Evolutionary conservation across 2,329 filamentous ascomycete species (phyloP).

Genomic region (Colletotrichum falcatum): DNA sequence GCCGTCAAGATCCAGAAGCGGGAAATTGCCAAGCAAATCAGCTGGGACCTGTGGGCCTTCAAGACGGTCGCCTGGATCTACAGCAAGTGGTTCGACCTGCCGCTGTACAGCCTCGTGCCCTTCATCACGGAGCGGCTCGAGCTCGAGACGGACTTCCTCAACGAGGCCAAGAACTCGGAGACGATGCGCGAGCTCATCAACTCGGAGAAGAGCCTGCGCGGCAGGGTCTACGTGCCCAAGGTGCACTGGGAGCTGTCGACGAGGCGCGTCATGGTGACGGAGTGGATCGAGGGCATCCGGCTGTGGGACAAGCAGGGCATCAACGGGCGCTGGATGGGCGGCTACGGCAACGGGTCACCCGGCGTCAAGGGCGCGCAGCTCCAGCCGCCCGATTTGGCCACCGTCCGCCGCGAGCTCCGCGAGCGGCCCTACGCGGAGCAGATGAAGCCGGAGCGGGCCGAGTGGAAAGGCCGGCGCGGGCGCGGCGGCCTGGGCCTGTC

Average conservation of each 20-base stretch:
- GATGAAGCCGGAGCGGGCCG: slow-evolving; percentile 83
- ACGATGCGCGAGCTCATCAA: slow-evolving; percentile 83
- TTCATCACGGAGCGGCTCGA: slow-evolving; percentile 93
- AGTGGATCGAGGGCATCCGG: slow-evolving; percentile 96
- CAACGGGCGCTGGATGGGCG: slow-evolving; percentile 81
- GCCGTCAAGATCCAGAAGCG: slow-evolving; percentile 97
- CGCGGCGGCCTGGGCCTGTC: slow-evolving; percentile 87
- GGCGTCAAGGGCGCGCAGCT: slow-evolving; percentile 79
- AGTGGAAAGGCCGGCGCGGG: slow-evolving; percentile 79
- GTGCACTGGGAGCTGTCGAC: slow-evolving; percentile 87
- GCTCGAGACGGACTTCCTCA: slow-evolving; percentile 93
- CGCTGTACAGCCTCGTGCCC: slow-evolving; percentile 88
- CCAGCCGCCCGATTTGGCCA: slow-evolving; percentile 59
- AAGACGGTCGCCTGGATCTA: slow-evolving; percentile 88
- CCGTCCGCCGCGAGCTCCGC: slow-evolving; percentile 58
- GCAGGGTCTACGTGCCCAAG: slow-evolving; percentile 87
- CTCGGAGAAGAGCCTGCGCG: slow-evolving; percentile 79
- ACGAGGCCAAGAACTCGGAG: slow-evolving; percentile 90
- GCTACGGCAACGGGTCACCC: slow-evolving; percentile 79
- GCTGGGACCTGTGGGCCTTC: slow-evolving; percentile 97
- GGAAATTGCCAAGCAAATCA: slow-evolving; percentile 90
- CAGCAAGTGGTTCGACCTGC: slow-evolving; percentile 91
- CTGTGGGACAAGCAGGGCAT: slow-evolving; percentile 93
- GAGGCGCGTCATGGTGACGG: slow-evolving; percentile 88
- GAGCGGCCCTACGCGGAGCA: slow-evolving; percentile 67